These are phyloP conservation scores for Nasturtium officinale DNA, from an alignment of 345 rosid species.

Conservation along the genomic window DNA sequence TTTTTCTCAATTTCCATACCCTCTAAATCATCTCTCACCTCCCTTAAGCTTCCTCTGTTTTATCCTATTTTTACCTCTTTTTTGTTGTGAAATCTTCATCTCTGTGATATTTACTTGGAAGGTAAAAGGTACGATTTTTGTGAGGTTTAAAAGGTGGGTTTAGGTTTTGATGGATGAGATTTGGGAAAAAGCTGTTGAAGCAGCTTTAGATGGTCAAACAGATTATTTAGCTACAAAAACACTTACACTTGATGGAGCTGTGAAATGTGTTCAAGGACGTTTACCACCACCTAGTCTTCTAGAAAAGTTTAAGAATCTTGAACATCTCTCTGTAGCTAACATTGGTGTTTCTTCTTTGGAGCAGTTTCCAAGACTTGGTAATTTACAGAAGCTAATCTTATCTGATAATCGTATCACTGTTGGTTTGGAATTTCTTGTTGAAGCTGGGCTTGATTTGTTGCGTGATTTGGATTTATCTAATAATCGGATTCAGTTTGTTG, in stretches of 20 bases:
- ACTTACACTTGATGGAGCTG: conserved; percentile 76
- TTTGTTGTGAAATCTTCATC: background rate
- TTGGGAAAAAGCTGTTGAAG: conserved; percentile 78
- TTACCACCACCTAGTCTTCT: conserved; percentile 56
- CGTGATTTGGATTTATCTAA: conserved; percentile 76
- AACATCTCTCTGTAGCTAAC: conserved; percentile 69
- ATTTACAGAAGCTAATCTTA: conserved; percentile 63
- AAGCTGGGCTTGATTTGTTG: conserved; percentile 62
- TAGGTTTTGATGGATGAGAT: conserved; percentile 62
- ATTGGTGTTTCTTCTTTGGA: conserved; percentile 68
- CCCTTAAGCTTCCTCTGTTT: background rate
- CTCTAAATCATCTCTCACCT: background rate
- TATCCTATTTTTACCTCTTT: background rate
- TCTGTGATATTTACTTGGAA: background rate
- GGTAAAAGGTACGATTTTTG: background rate
- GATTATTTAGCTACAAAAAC: conserved; percentile 49
- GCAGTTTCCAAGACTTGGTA: conserved; percentile 62
- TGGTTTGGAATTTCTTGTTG: conserved; percentile 65
- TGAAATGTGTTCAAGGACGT: conserved; percentile 68
- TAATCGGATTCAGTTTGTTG: conserved; percentile 69
- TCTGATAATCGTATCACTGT: conserved; percentile 74
- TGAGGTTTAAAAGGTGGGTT: background rate
- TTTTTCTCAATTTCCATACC: too few relatives aligned
- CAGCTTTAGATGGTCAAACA: conserved; percentile 63
- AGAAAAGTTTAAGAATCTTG: conserved; percentile 63